Conservation (phyloP, 2,329 filamentous ascomycete species). For the Lecanicillium sp. region DNA sequence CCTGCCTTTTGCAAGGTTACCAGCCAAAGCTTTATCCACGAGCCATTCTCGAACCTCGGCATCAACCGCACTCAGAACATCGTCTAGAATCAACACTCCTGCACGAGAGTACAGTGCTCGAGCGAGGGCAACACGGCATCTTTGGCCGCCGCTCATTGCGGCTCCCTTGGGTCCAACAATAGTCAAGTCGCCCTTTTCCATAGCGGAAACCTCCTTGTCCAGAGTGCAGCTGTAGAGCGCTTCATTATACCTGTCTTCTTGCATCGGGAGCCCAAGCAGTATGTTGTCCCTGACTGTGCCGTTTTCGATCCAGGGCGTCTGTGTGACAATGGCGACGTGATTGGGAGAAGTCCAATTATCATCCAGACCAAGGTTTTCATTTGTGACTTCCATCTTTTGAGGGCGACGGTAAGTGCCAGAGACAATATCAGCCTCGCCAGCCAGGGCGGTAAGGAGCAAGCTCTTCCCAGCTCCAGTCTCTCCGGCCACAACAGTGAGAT, state of each 20-base stretch:
- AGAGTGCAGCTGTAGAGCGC: slow-evolving; percentile 48
- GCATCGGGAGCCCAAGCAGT: slow-evolving; percentile 58
- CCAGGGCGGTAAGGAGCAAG: slow-evolving; percentile 5
- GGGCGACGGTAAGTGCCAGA: slow-evolving; percentile 4
- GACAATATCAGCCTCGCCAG: slow-evolving; percentile 6
- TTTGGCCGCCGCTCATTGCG: slow-evolving; percentile 11
- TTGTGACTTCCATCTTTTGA: background rate
- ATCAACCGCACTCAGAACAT: slow-evolving; percentile 68
- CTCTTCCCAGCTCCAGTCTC: slow-evolving; percentile 8
- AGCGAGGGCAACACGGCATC: slow-evolving; percentile 11
- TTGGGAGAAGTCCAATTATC: too few relatives aligned
- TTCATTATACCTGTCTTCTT: background rate
- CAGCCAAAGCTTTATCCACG: slow-evolving; percentile 60
- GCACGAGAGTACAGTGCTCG: slow-evolving; percentile 14
- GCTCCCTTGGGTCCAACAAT: slow-evolving; percentile 33
- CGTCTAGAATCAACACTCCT: slow-evolving; percentile 47
- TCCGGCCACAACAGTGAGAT: slow-evolving; percentile 6
- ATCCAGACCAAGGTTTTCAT: slow-evolving; percentile 1
- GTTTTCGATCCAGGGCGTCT: slow-evolving; percentile 74
- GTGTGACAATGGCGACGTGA: slow-evolving; percentile 27
- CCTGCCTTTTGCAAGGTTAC: slow-evolving; percentile 52
- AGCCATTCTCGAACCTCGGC: slow-evolving; percentile 62
- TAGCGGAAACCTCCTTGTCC: slow-evolving; percentile 61
- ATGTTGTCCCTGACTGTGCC: slow-evolving; percentile 65
- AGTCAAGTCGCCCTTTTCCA: slow-evolving; percentile 61